Percentiles rank a stretch among this genome's conserved stretches.
phyloP scores from a whole-genome alignment of 257 asterid species.

The Solanum commersonii region DNA sequence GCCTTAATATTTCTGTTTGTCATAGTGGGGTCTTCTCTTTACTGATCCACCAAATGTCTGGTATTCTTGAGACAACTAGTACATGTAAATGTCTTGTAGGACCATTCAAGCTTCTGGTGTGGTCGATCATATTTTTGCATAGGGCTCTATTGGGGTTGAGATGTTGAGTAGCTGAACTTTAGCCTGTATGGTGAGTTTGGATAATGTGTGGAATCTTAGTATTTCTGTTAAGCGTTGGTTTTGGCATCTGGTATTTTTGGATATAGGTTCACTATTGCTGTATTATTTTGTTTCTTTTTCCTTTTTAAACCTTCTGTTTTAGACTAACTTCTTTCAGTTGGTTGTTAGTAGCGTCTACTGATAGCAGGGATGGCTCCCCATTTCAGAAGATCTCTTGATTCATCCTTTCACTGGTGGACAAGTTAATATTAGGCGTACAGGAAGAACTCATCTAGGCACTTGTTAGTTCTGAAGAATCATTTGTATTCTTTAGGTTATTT shows the following conservation, averaged over 20 bases:
- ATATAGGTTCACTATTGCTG: neutral
- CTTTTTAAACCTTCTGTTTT: neutral
- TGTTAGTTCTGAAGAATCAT: neutral
- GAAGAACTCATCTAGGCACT: neutral
- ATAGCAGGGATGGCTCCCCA: neutral
- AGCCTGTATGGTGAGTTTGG: neutral
- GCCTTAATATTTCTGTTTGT: neutral
- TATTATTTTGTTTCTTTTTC: neutral
- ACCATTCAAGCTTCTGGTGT: neutral
- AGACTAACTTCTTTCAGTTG: neutral
- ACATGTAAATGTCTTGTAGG: neutral
- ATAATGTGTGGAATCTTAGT: neutral
- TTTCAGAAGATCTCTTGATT: neutral
- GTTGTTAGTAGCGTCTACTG: neutral
- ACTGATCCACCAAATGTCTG: neutral
- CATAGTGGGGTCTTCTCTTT: neutral
- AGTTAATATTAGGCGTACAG: neutral
- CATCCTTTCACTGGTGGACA: neutral
- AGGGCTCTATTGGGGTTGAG: neutral
- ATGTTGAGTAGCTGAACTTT: neutral
- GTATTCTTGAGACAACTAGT: neutral
- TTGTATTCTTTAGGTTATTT: neutral
- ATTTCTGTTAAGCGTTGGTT: neutral
- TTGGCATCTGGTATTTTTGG: neutral
- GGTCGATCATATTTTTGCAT: neutral